Conservation (phyloP, 1,284 basidiomycete species). For the Neolentinus lepideus region DNA sequence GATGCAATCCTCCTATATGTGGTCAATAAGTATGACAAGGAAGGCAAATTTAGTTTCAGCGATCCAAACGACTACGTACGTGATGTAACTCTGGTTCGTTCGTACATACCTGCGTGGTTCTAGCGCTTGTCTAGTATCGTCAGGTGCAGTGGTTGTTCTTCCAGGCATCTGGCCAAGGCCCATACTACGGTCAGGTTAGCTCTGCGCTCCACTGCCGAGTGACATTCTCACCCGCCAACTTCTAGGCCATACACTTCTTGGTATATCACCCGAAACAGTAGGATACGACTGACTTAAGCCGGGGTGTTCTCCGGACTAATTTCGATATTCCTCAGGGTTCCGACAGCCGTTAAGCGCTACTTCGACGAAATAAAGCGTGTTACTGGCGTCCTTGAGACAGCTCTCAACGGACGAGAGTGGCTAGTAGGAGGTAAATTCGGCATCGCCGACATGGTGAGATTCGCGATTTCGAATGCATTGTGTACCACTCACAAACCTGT, state of each 20-base stretch:
- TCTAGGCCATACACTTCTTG: not conserved
- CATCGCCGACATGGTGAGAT: slow-evolving; percentile 2
- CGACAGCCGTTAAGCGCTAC: slow-evolving; percentile 23
- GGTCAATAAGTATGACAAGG: slow-evolving; percentile 50
- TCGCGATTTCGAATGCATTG: no score
- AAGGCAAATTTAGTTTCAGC: slow-evolving; percentile 49
- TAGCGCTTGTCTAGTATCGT: slow-evolving; percentile 2
- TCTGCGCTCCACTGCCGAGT: not conserved
- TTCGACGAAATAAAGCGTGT: slow-evolving; percentile 24
- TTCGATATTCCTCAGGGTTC: slow-evolving; percentile 4
- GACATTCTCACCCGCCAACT: not conserved
- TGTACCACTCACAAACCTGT: no score
- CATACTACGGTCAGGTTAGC: not conserved
- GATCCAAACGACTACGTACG: slow-evolving; percentile 12
- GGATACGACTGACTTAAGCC: not conserved
- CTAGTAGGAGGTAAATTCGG: not conserved
- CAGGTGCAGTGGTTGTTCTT: slow-evolving; percentile 11
- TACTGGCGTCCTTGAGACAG: slow-evolving; percentile 21
- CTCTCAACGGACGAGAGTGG: slow-evolving; percentile 10
- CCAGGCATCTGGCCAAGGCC: slow-evolving; percentile 14
- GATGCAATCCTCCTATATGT: slow-evolving; percentile 64
- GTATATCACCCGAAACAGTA: not conserved
- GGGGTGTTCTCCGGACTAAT: not conserved
- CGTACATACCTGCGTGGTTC: not conserved
- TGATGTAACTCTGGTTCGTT: no score